Conservation (phyloP, 352 stramenopile genomes). For the Elongisporangium undulatum region DNA sequence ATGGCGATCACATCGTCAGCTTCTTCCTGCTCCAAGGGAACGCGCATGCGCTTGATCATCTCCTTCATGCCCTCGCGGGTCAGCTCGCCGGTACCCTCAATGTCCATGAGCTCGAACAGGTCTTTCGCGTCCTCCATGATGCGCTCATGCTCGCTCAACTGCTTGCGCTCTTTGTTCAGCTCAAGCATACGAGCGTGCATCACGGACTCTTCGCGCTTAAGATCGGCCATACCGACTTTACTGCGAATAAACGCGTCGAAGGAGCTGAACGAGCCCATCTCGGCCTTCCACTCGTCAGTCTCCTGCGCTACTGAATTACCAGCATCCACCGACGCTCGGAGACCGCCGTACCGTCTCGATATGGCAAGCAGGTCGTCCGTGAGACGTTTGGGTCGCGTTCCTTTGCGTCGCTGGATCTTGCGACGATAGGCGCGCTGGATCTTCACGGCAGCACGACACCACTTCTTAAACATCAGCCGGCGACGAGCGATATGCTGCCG, state of each 20-base stretch:
- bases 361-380: constrained; percentile 41
- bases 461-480: constrained; percentile 36
- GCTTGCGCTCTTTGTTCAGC: constrained; percentile 32
- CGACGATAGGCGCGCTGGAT: constrained; percentile 62
- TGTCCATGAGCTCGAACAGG: constrained; percentile 69
- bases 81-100: constrained; percentile 41
- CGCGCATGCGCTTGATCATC: constrained; percentile 49
- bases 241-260: constrained; percentile 54
- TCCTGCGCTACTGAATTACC: neutral
- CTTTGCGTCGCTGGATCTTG: constrained; percentile 33
- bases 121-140: constrained; percentile 52
- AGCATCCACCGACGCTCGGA: constrained; percentile 5
- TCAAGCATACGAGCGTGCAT: constrained; percentile 30
- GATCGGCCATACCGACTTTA: constrained; percentile 38
- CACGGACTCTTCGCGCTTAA: constrained; percentile 44
- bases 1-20: constrained; percentile 65
- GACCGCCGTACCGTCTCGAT: constrained; percentile 31
- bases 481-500: constrained; percentile 62
- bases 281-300: constrained; percentile 23
- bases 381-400: constrained; percentile 27
- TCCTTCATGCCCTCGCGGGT: constrained; percentile 35
- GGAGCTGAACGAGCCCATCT: constrained; percentile 54
- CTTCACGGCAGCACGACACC: constrained; percentile 36
- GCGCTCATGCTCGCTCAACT: constrained; percentile 29
- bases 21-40: constrained; percentile 52